phyloP scores from a whole-genome alignment of 148 eudicot genomes.

The Linanthus parryae region DNA sequence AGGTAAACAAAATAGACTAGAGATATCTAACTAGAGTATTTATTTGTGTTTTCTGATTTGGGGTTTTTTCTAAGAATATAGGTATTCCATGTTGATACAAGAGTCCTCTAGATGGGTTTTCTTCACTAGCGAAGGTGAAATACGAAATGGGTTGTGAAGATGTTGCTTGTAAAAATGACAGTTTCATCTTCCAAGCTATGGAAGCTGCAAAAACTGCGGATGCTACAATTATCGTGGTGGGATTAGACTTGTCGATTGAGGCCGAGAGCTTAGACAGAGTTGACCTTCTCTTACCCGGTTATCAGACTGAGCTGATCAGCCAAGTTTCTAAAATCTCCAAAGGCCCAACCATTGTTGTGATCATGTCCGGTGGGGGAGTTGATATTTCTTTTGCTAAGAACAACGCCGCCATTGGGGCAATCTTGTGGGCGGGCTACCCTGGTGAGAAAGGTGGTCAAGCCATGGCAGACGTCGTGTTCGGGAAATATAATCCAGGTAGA shows the following conservation, averaged over 20 bases:
- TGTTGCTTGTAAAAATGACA: conserved; percentile 16
- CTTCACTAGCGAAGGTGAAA: conserved; percentile 4
- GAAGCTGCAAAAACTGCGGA: conserved; percentile 17
- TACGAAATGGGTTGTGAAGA: conserved; percentile 26
- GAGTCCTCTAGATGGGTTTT: conserved; percentile 30
- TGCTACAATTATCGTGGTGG: conserved; percentile 24
- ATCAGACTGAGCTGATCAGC: conserved; percentile 25
- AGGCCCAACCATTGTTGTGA: conserved; percentile 22
- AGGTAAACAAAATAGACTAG: conserved; percentile 4
- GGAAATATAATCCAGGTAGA: conserved; percentile 25
- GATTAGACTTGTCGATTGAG: conserved; percentile 33
- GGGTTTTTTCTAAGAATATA: not conserved
- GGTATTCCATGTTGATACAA: conserved; percentile 27
- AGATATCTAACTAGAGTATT: not conserved
- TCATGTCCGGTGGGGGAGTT: conserved; percentile 34
- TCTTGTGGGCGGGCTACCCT: conserved; percentile 44
- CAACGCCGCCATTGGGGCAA: conserved; percentile 24
- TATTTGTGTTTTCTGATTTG: too few relatives aligned
- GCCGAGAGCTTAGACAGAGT: conserved; percentile 28
- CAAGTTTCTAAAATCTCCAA: conserved; percentile 19
- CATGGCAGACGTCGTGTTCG: conserved; percentile 36
- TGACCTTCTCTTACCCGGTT: conserved; percentile 28
- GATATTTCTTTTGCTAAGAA: conserved; percentile 27
- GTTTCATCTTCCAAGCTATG: conserved; percentile 6
- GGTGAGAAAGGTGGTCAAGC: conserved; percentile 44